Evolutionary conservation across 2,329 filamentous ascomycete species (phyloP), one percentile per base, ranked within the genome.

Genomic region (Verticillium zaregamsianum): DNA sequence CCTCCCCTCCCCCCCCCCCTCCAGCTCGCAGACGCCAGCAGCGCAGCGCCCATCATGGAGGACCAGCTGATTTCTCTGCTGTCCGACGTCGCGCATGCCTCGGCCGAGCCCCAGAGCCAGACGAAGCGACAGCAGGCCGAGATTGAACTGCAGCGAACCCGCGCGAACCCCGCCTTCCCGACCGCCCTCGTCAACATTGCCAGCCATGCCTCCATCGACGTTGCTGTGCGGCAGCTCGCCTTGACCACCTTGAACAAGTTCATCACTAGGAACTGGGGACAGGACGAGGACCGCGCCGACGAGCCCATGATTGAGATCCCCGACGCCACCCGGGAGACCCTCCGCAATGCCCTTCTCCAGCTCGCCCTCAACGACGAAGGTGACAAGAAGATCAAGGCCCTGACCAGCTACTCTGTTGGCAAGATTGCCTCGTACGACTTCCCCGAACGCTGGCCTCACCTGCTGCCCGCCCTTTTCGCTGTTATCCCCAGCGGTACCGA

Each of bases 381-480:
- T 33, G 91, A 97, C 71, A 86, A 92, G 68, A 97, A 92, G 77
- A 89, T 97, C 72, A 95, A 95, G 80, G 86, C 89, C 61, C 88
- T 90, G n/a, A 92, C 94, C 59, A 96, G 93, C 81, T 92, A 88
- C 62, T 85, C 90, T 5, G 92, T 97, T 65, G 94, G 93, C 80
- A 98, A 97, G 79, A 96, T 99, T 68, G 95, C 95, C 61, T 90
- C 88, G 66, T 86, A 89, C 70, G 95, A 99, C 79, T 98, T 96
- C 72, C 95, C 95, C 59, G 92, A 97, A 63, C 86, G 93, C 70
- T 99, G 95, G 95, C 92, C 93, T n/a, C 86, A 86, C 67, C 86
- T 99, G 54, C 86, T 99, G 33, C 91, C 92, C 25, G 86, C 87
- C 37, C 82, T 98, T 52, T 85, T 99, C 64, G 85, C 86, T 54